Conservation (phyloP, 2,329 filamentous ascomycete species). For the Arthrinium phaeospermum region DNA sequence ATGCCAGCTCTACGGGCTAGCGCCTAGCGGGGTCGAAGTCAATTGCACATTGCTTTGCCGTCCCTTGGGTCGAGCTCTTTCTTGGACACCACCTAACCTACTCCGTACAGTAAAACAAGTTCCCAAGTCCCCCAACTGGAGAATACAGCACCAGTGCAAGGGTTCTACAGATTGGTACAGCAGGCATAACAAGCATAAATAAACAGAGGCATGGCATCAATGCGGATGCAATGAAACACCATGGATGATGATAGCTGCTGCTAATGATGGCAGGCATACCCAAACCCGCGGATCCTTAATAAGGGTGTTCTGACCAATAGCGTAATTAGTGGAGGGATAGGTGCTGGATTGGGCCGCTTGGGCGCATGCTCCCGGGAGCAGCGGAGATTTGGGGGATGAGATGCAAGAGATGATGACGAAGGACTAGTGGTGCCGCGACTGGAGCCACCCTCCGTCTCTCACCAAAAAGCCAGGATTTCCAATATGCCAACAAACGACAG, state of each 20-base stretch:
- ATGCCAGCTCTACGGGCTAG: background rate
- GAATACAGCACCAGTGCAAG: background rate
- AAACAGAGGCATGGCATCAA: background rate
- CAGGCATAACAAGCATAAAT: background rate
- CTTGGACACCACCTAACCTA: background rate
- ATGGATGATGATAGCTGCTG: background rate
- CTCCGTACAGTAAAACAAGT: no score
- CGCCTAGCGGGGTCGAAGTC: constrained; percentile 4
- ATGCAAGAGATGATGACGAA: constrained; percentile 17
- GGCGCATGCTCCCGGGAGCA: background rate
- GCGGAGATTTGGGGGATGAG: constrained; percentile 13
- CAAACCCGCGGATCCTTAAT: background rate
- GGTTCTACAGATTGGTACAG: background rate
- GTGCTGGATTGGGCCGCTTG: constrained; percentile 1
- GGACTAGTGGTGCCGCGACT: constrained; percentile 13
- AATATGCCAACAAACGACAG: constrained; percentile 1
- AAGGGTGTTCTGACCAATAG: constrained; percentile 3
- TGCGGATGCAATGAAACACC: background rate
- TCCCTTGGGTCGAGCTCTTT: background rate
- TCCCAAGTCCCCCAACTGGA: background rate
- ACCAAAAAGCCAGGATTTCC: constrained; percentile 17
- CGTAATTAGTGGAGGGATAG: background rate
- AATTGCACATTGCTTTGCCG: background rate
- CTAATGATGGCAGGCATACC: background rate
- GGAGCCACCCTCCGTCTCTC: constrained; percentile 13